Percentiles rank a stretch among this genome's conserved stretches.
phyloP scores from a whole-genome alignment of 2,329 filamentous ascomycete genomes.

The Teratosphaeria nubilosa region DNA sequence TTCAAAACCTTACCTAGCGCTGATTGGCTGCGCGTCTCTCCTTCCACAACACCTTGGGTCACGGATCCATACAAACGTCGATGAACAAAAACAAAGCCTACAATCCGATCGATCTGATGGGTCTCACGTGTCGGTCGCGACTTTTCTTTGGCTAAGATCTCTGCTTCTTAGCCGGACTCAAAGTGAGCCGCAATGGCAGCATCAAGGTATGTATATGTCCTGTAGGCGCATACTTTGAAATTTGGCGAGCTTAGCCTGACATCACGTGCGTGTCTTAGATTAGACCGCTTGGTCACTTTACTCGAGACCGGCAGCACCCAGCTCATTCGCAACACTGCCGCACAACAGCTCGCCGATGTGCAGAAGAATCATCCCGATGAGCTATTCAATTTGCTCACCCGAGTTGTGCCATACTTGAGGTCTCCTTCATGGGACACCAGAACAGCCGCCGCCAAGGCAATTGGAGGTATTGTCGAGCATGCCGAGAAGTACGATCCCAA shows the following conservation, averaged over 20 bases:
- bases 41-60: background rate
- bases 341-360: slow-evolving; percentile 92
- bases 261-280: slow-evolving; percentile 16
- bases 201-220: background rate
- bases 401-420: slow-evolving; percentile 88
- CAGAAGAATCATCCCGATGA: slow-evolving; percentile 98
- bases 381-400: slow-evolving; percentile 84
- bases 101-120: background rate
- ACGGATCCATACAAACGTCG: background rate
- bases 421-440: slow-evolving; percentile 97
- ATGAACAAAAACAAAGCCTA: background rate
- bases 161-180: background rate
- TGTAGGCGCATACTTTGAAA: background rate
- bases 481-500: slow-evolving; percentile 79
- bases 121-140: background rate
- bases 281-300: slow-evolving; percentile 52
- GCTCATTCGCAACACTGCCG: slow-evolving; percentile 91
- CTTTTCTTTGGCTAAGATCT: background rate
- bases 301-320: slow-evolving; percentile 95
- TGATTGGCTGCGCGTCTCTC: background rate
- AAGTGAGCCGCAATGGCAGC: background rate
- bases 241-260: background rate
- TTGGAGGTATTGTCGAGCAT: slow-evolving; percentile 88
- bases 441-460: slow-evolving; percentile 82
- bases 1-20: background rate